Evolutionary conservation across 2,329 filamentous ascomycete genomes (phyloP).

Genomic region (Chaetomium strumarium): DNA sequence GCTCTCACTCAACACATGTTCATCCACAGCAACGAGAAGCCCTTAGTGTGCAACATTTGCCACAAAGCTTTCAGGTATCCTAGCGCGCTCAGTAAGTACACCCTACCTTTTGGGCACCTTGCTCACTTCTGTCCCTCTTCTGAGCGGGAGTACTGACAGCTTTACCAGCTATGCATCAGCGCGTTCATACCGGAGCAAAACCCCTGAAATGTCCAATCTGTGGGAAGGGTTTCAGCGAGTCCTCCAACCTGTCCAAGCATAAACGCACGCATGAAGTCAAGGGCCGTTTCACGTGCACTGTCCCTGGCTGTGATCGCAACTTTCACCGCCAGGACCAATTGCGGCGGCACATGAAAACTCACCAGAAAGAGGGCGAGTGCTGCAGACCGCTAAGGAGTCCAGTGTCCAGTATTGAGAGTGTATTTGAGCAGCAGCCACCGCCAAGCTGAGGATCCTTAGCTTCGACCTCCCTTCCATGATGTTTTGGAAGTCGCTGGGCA

Average conservation of each 20-base stretch:
- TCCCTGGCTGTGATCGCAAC: slow-evolving; percentile 46
- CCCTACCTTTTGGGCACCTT: neutral
- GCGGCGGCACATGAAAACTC: slow-evolving; percentile 46
- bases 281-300: slow-evolving; percentile 44
- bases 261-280: slow-evolving; percentile 53
- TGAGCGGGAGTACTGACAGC: neutral
- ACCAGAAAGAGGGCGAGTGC: slow-evolving; percentile 16
- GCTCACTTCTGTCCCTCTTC: neutral
- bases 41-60: slow-evolving; percentile 54
- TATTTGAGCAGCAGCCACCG: slow-evolving; percentile 1
- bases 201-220: slow-evolving; percentile 55
- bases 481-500: no score
- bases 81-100: slow-evolving; percentile 55
- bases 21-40: slow-evolving; percentile 60
- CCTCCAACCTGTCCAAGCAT: slow-evolving; percentile 62
- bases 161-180: slow-evolving; percentile 57
- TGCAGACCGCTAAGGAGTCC: neutral
- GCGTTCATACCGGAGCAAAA: slow-evolving; percentile 61
- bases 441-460: slow-evolving; percentile 3
- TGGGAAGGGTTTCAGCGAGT: slow-evolving; percentile 55
- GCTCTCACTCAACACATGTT: slow-evolving; percentile 62
- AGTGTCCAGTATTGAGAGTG: slow-evolving; percentile 3
- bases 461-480: no score
- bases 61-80: slow-evolving; percentile 59
- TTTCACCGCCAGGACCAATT: slow-evolving; percentile 58